Evolutionary conservation across 192 early-diverging fungal species (phyloP).

Genomic region (Chytriomyces confervae): DNA sequence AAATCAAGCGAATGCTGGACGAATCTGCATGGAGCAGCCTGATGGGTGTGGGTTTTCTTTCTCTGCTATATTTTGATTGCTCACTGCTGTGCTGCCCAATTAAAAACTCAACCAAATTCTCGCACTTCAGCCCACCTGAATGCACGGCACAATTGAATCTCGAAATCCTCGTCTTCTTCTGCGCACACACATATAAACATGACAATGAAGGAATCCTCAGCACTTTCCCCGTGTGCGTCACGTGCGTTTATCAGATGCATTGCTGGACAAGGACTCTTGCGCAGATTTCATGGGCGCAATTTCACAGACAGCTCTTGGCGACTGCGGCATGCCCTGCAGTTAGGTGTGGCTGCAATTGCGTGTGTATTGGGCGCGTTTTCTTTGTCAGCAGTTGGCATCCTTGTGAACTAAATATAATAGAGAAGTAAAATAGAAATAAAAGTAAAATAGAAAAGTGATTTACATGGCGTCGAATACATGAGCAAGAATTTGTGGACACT

Average conservation of each 20-base stretch:
- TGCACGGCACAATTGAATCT: constrained; percentile 56
- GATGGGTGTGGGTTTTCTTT: no score
- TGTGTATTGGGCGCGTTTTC: neutral
- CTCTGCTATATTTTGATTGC: no score
- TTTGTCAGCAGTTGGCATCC: constrained; percentile 42
- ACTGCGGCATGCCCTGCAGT: neutral
- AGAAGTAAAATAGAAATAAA: no score
- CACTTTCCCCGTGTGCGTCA: constrained; percentile 52
- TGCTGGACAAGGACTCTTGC: constrained; percentile 30
- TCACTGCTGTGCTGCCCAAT: no score
- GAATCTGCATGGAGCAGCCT: no score
- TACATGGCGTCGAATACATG: no score
- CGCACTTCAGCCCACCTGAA: constrained; percentile 33
- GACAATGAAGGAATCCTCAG: constrained; percentile 60
- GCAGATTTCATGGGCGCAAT: constrained; percentile 7
- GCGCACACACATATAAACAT: constrained; percentile 38
- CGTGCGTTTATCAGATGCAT: constrained; percentile 55
- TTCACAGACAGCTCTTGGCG: constrained; percentile 35
- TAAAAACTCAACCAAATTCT: neutral
- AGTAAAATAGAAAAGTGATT: no score
- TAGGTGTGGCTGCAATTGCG: neutral
- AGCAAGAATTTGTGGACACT: constrained; percentile 64
- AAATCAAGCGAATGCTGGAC: no score
- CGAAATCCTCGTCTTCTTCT: constrained; percentile 43
- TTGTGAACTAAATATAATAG: no score